Evolutionary conservation across 768 basidiomycete genomes (phyloP), one percentile per base, ranked within the genome.

Genomic region (Tylopilus vinaceipallidus): DNA sequence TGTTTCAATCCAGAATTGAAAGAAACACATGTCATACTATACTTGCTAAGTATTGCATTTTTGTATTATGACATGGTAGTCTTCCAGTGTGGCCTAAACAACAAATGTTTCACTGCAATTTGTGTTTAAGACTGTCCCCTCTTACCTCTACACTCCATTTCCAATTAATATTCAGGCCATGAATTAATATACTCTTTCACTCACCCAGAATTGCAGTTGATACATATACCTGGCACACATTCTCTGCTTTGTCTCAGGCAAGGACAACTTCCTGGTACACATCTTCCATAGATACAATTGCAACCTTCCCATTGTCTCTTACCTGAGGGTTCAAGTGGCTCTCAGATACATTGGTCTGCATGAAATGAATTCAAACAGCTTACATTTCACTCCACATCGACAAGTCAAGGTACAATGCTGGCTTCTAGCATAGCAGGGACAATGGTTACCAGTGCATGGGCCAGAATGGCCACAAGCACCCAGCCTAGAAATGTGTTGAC

Each of bases 141-240:
- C 53, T 50, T 37, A 61, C 67, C 65, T 59, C 67, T 69, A 24
- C 2, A 34, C 46, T 32, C 3, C n/a, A 46, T 12, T 2, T 7
- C 33, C 20, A 42, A 17, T 50, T 1, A 45, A 29, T 14, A 43
- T 19, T 0, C 1, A 47, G 29, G 7, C 3, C 24, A 1, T 3
- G 33, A 10, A 7, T 3, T 4, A 17, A 34, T 20, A 13, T n/a
- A n/a, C n/a, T n/a, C n/a, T 29, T 1, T 32, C 7, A 60, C 66
- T 55, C 45, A 75, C 75, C 72, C 65, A 47, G 76, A 72, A 61
- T 74, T 64, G 53, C 80, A 82, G 2, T 39, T 56, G 0, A 54
- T 27, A 57, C 82, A 84, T 5, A 76, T 45, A 10, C 78, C 79
- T 16, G 81, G 81, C 50, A 78, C 71, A 52, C 82, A 84, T 59